A percentile compares a stretch with the other conserved stretches of the same genome.
Evolutionary conservation across 257 asterid species (phyloP).

Genomic region (Solanum dulcamara): DNA sequence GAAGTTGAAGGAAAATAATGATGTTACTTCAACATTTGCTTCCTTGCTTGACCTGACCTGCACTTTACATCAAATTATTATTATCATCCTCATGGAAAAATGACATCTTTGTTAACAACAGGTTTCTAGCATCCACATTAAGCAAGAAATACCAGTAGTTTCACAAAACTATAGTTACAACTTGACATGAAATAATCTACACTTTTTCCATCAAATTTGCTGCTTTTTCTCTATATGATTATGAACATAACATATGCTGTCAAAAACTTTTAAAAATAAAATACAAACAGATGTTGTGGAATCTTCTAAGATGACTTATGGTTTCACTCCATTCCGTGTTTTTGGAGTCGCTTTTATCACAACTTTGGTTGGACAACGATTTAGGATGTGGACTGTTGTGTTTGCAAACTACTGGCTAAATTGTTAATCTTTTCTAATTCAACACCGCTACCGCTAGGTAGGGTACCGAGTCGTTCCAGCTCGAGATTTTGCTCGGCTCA

Average conservation of each 20-base stretch:
- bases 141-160: background rate
- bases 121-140: background rate
- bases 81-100: background rate
- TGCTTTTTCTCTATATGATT: background rate
- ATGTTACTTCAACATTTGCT: background rate
- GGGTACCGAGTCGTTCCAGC: background rate
- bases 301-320: background rate
- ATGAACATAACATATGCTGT: background rate
- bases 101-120: background rate
- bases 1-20: background rate
- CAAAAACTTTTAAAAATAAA: background rate
- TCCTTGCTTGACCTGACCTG: background rate
- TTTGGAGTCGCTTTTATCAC: background rate
- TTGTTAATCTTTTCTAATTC: background rate
- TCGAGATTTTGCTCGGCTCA: background rate
- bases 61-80: background rate
- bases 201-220: background rate
- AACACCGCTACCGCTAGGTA: background rate
- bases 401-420: background rate
- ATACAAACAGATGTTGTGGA: background rate
- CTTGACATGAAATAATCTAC: background rate
- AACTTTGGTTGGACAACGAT: background rate
- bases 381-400: background rate
- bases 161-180: background rate
- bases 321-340: background rate